Conservation (phyloP, 148 eudicot species). For the Amaranthus hypochondriacus region DNA sequence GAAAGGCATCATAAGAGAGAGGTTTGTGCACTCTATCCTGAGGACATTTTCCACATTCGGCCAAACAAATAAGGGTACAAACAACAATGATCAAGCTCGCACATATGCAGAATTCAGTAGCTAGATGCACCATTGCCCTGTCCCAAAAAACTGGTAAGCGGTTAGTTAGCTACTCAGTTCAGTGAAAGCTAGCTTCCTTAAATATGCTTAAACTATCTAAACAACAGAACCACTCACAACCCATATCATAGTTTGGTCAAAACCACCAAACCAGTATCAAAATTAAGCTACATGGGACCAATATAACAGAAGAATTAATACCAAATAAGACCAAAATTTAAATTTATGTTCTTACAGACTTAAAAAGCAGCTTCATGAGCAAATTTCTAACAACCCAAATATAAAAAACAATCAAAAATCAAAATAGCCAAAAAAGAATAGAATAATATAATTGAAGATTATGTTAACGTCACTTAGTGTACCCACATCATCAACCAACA, state of each 20-base stretch:
- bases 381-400: neutral
- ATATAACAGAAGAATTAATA: neutral
- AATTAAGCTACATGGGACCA: neutral
- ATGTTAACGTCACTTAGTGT: neutral
- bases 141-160: slow-evolving; percentile 10
- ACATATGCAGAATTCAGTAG: slow-evolving; percentile 26
- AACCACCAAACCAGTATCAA: neutral
- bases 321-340: slow-evolving; percentile 1
- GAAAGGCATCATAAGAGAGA: slow-evolving; percentile 37
- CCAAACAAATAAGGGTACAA: slow-evolving; percentile 34
- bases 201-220: neutral
- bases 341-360: neutral
- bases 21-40: slow-evolving; percentile 24
- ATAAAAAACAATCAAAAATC: neutral
- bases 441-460: neutral
- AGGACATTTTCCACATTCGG: slow-evolving; percentile 36
- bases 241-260: neutral
- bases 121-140: slow-evolving; percentile 43
- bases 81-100: slow-evolving; percentile 30
- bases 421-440: neutral
- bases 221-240: slow-evolving; percentile 5
- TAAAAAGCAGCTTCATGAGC: neutral
- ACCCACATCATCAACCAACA: slow-evolving; percentile 8
- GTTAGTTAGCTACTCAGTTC: neutral
- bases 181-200: neutral